Percentiles rank a stretch among this genome's conserved stretches.
These are phyloP conservation scores for Fusarium redolens DNA, from an alignment of 2,329 filamentous ascomycete species.

Conservation along the genomic window DNA sequence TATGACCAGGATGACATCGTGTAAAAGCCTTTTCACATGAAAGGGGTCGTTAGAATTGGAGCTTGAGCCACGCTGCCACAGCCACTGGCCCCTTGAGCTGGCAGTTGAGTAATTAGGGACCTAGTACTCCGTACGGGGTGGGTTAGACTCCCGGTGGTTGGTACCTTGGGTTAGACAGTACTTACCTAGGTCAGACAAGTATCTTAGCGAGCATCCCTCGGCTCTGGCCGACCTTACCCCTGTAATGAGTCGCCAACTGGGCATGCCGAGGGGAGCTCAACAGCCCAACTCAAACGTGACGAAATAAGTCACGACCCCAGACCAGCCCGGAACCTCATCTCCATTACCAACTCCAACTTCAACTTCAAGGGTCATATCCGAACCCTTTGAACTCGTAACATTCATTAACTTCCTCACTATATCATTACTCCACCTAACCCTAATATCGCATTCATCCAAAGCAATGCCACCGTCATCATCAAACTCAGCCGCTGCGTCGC, in stretches of 20 bases:
- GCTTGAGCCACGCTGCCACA: conserved; percentile 26
- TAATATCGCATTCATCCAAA: conserved; percentile 15
- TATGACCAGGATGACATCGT: not conserved
- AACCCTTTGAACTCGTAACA: not conserved
- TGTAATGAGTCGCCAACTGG: conserved; percentile 26
- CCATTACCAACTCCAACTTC: not conserved
- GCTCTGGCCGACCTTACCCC: conserved; percentile 43
- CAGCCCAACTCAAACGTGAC: conserved; percentile 20
- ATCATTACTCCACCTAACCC: not conserved
- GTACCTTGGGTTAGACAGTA: not conserved
- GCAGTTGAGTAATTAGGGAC: not conserved
- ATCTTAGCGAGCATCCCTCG: conserved; percentile 31
- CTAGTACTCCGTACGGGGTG: no score
- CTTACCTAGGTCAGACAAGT: not conserved
- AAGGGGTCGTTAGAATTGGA: not conserved
- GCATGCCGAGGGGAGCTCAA: conserved; percentile 19
- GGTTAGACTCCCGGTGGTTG: no score
- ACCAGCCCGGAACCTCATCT: conserved; percentile 7
- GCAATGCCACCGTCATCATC: conserved; percentile 35
- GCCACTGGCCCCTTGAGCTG: conserved; percentile 19
- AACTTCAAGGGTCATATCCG: not conserved
- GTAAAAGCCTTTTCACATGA: conserved; percentile 28
- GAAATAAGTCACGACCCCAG: conserved; percentile 31
- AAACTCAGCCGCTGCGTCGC: conserved; percentile 45
- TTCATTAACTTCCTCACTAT: not conserved